Evolutionary conservation across 805 yeast species (phyloP), one percentile per base, ranked within the genome.

Genomic region (Saccharomycopsis fibuligera): DNA sequence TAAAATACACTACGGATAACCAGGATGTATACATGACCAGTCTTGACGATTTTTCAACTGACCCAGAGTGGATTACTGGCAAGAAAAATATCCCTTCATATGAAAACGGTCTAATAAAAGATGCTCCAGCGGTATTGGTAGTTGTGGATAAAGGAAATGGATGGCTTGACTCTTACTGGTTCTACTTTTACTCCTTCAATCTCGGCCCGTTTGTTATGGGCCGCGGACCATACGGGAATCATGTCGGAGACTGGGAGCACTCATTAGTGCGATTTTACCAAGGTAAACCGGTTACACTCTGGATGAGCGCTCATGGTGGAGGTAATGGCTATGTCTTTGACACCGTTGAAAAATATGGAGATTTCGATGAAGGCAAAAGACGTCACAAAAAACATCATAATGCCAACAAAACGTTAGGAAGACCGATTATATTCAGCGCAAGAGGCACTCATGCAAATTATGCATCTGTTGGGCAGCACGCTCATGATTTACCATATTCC

Each of bases 221-320:
- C 2, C 76, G 78, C 33, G 99, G 99, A 0, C 99, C 99, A 0
- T 93, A 84, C 69, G 99, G 99, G 0, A 86, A 91, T 62, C 99
- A 91, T 61, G 80, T 93, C 30, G 99, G 98, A 5, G 99, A 91
- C 68, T 91, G 99, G 99, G 99, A 91, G 58, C 99, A 91, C 63
- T 80, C 95, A 1, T 67, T 91, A 31, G 91, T 89, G 12, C 71
- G 99, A 23, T 91, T 87, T 61, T 78, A 81, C 58, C 74, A 83
- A 2, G 96, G 96, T 1, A 67, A 72, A 50, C 98, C 99, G 0
- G 72, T 81, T 10, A 76, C 84, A 46, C 79, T 90, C 19, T 91
- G 98, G 98, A 85, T 93, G 95, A 83, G 95, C 25, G 98, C 97
- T 0, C 99, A 91, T 65, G 96, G 97, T 1, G 97, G 98, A 10